These are phyloP conservation scores for Fusarium lyarnte DNA, from an alignment of 2,329 filamentous ascomycete species.

Conservation along the genomic window DNA sequence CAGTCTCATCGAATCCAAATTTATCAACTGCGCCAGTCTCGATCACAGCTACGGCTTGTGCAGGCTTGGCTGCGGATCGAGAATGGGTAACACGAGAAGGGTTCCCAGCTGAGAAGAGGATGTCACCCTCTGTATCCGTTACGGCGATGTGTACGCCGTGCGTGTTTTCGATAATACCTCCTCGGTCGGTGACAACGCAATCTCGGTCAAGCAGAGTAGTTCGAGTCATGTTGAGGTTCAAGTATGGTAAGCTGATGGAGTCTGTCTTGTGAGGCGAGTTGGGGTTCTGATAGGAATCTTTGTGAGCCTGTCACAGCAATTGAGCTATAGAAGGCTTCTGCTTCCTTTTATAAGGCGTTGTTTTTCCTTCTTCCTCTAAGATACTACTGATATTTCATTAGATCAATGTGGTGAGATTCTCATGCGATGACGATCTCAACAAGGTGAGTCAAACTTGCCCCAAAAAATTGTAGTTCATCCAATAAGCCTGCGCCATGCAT, in stretches of 20 bases:
- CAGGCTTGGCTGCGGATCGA: constrained; percentile 58
- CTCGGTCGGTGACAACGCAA: constrained; percentile 50
- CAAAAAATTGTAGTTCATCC: not conserved
- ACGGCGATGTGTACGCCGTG: constrained; percentile 56
- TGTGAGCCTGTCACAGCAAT: not conserved
- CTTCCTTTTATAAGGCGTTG: not conserved
- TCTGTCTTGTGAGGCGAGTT: not conserved
- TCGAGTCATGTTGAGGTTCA: constrained; percentile 14
- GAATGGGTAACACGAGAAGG: constrained; percentile 53
- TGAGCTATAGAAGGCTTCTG: not conserved
- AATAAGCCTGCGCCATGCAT: not conserved
- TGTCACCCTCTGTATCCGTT: constrained; percentile 49
- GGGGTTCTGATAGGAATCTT: not conserved
- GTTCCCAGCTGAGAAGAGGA: constrained; percentile 54
- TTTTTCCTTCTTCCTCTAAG: not conserved
- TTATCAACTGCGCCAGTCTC: constrained; percentile 52
- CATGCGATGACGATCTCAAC: not conserved
- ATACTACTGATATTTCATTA: not conserved
- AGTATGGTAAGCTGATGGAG: not conserved
- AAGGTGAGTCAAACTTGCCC: not conserved
- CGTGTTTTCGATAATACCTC: constrained; percentile 54
- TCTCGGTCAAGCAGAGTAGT: constrained; percentile 33
- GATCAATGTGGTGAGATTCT: not conserved
- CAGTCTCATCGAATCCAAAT: constrained; percentile 51
- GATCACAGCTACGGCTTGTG: constrained; percentile 55